Evolutionary conservation across 164 flowering plant species (phyloP).

Genomic region (Hamamelis virginiana): DNA sequence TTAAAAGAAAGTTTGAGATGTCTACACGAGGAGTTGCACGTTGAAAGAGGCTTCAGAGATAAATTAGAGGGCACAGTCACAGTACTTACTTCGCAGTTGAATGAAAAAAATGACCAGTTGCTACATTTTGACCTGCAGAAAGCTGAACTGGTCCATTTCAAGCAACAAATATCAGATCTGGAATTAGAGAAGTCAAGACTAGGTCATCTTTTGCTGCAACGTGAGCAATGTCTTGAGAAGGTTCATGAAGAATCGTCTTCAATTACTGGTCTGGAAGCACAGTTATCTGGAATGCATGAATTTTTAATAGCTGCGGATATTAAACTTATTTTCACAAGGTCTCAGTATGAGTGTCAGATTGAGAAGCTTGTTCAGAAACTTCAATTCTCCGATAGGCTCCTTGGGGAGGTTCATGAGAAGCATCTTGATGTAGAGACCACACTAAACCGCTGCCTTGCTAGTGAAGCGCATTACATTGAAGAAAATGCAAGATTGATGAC

Average conservation of each 20-base stretch:
- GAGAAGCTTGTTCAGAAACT: slow-evolving; percentile 46
- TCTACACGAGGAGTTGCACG: slow-evolving; percentile 40
- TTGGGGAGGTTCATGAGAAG: slow-evolving; percentile 42
- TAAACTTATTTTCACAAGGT: slow-evolving; percentile 30
- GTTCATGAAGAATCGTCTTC: slow-evolving; percentile 35
- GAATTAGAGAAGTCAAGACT: slow-evolving; percentile 52
- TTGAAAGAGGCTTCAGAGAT: slow-evolving; percentile 46
- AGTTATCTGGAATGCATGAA: slow-evolving; percentile 44
- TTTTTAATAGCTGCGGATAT: slow-evolving; percentile 54
- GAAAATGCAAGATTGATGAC: slow-evolving; percentile 45
- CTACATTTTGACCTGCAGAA: slow-evolving; percentile 36
- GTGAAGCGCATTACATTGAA: slow-evolving; percentile 42
- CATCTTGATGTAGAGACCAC: slow-evolving; percentile 36
- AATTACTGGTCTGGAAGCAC: slow-evolving; percentile 39
- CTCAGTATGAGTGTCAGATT: slow-evolving; percentile 38
- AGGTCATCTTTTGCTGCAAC: slow-evolving; percentile 25
- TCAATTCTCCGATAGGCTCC: slow-evolving; percentile 26
- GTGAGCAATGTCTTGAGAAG: slow-evolving; percentile 29
- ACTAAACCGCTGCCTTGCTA: slow-evolving; percentile 37
- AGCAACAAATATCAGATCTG: slow-evolving; percentile 43
- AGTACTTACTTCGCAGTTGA: slow-evolving; percentile 48
- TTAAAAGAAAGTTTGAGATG: slow-evolving; percentile 41
- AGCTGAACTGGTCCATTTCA: slow-evolving; percentile 41
- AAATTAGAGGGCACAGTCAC: slow-evolving; percentile 42
- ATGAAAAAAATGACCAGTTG: slow-evolving; percentile 41